Percentiles rank a stretch among this genome's conserved stretches.
Conservation (phyloP, 495 filamentous ascomycete species). For the Glonium stellatum region DNA sequence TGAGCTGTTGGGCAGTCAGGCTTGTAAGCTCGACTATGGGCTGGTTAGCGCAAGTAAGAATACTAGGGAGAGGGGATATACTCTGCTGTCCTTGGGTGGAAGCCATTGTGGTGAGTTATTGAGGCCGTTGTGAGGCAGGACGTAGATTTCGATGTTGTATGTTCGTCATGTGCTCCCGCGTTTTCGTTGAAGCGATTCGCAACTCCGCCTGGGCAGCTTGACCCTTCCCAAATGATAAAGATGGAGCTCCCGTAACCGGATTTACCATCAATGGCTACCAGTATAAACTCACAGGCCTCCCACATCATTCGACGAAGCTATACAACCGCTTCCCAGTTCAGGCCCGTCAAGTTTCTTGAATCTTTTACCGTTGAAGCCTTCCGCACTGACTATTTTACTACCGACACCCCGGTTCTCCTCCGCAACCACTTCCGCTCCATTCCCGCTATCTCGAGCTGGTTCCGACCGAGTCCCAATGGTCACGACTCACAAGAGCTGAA, state of each 20-base stretch:
- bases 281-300: not conserved
- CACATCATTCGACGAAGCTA: not conserved
- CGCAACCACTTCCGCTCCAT: conserved; percentile 40
- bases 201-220: not conserved
- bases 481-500: conserved; percentile 37
- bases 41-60: not conserved
- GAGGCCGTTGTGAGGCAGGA: not conserved
- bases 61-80: not conserved
- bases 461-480: conserved; percentile 23
- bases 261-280: not conserved
- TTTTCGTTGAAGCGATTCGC: not conserved
- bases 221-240: not conserved
- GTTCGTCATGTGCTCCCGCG: not conserved
- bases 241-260: not conserved
- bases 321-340: not conserved
- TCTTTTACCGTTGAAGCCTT: conserved; percentile 39
- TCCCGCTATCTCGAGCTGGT: conserved; percentile 53
- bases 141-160: not conserved
- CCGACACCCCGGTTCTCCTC: conserved; percentile 44
- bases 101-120: not conserved
- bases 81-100: conserved; percentile 2
- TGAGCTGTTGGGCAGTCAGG: conserved; percentile 51
- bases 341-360: not conserved
- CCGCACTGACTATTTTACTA: conserved; percentile 40
- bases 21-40: conserved; percentile 55